Conservation (phyloP, 371 early-diverging fungal species). For the Circinella umbellata region DNA sequence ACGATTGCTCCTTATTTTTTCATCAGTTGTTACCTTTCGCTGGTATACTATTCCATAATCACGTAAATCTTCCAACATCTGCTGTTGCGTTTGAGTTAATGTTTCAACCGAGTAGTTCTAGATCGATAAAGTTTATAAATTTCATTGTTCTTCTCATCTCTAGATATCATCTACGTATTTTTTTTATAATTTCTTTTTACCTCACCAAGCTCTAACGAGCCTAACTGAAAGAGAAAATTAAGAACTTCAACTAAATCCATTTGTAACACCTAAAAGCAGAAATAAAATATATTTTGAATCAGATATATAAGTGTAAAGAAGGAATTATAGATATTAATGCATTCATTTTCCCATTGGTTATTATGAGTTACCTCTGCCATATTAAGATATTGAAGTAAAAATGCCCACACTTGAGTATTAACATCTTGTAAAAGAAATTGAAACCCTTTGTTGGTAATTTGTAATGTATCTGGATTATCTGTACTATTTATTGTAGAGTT, state of each 20-base stretch:
- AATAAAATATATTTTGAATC: too few species aligned
- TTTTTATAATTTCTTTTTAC: conserved; percentile 38
- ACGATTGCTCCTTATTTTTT: background rate
- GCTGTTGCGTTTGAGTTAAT: conserved; percentile 82
- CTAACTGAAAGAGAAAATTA: conserved; percentile 90
- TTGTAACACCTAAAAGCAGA: conserved; percentile 60
- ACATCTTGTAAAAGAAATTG: conserved; percentile 95
- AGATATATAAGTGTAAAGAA: too few species aligned
- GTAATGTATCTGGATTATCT: conserved; percentile 21
- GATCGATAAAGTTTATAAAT: too few species aligned
- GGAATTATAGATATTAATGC: too few species aligned
- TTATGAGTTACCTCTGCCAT: conserved; percentile 70
- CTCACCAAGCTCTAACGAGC: conserved; percentile 88
- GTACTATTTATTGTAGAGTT: background rate
- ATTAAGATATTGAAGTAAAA: conserved; percentile 90
- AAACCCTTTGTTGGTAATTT: conserved; percentile 95
- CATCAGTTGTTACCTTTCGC: conserved; percentile 58
- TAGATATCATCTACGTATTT: background rate
- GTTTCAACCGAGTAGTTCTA: conserved; percentile 85
- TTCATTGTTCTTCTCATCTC: background rate
- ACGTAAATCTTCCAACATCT: conserved; percentile 86
- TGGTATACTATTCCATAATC: conserved; percentile 93
- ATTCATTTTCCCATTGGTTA: background rate
- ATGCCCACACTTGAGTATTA: conserved; percentile 94
- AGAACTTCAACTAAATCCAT: conserved; percentile 94